These are phyloP conservation scores for Pestalotiopsis sp. DNA, from an alignment of 2,329 filamentous ascomycete genomes.

Conservation along the genomic window DNA sequence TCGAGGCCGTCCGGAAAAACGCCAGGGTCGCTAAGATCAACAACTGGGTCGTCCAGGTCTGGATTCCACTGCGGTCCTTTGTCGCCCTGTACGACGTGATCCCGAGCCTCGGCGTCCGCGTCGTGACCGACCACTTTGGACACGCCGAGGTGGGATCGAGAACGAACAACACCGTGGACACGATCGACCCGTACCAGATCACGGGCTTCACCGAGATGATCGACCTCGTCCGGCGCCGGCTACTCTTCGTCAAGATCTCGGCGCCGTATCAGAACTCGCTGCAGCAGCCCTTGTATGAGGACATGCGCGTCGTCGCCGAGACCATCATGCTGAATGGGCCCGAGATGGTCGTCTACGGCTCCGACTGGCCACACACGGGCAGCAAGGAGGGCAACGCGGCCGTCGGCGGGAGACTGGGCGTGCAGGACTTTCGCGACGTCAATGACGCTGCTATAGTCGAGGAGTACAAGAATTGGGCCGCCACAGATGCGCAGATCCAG, in stretches of 20 bases:
- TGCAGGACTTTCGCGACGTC: neutral
- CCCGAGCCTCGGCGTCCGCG: neutral
- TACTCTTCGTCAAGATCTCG: neutral
- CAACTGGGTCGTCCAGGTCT: neutral
- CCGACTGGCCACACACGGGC: neutral
- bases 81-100: neutral
- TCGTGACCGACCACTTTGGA: constrained; percentile 1
- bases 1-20: neutral
- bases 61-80: neutral
- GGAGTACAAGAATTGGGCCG: constrained; percentile 6
- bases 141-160: neutral
- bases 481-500: neutral
- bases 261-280: neutral
- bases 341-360: constrained; percentile 1
- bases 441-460: neutral
- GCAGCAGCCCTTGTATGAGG: neutral
- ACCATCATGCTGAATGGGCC: constrained; percentile 1
- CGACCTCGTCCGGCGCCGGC: neutral
- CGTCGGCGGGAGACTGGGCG: neutral
- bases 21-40: neutral
- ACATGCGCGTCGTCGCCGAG: neutral
- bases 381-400: neutral
- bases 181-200: neutral
- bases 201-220: neutral
- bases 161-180: neutral